Base-by-base conservation (phyloP, 2,329 filamentous ascomycete genomes). In the Stemphylium beticola region DNA sequence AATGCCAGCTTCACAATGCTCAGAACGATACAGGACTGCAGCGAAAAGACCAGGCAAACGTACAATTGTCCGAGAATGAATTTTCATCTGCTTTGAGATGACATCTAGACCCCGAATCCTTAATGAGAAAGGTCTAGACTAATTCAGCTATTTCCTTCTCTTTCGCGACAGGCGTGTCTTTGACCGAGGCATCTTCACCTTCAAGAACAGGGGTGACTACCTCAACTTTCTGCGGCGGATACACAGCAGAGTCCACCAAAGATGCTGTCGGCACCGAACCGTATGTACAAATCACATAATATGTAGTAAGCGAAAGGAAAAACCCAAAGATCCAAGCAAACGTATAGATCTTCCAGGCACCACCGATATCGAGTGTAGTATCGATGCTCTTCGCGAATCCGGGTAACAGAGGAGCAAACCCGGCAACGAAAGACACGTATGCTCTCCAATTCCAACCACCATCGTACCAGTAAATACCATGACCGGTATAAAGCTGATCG, bases 321-420 rank as follows among this genome's bases (percentile, higher is more conserved):
- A 78, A 78, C 11, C 76, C 76, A 56, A 77, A 79, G 9, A 77
- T 61, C 74, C 76, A 79, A 2, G 74, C 74, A 52, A 79, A 78
- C 20, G 75, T 73, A 48, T 78, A 78, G 26, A 76, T 71, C 65
- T 76, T 77, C 74, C 74, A 76, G 20, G 72, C 73, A 42, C 74
- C 76, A 20, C 74, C 73, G 46, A 77, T 72, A 45, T 77, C 65
- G 37, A 78, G 66, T 7, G 46, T 66, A 17, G 58, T 57, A 3
- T 75, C 53, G 52, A 78, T 78, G 24, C 68, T 74, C 58, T 77
- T 77, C 9, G 73, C 69, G 58, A 77, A 77, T 26, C 74, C 70
- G 4, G 76, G 72, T 31, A 77, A 54, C 49, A 77, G 68, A 41
- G 67, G 68, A 24, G 70, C 61, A 45, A 74, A 73, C 2, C 68